phyloP scores from a whole-genome alignment of 2,329 filamentous ascomycete species.

The Sporothrix pseudoabietina region DNA sequence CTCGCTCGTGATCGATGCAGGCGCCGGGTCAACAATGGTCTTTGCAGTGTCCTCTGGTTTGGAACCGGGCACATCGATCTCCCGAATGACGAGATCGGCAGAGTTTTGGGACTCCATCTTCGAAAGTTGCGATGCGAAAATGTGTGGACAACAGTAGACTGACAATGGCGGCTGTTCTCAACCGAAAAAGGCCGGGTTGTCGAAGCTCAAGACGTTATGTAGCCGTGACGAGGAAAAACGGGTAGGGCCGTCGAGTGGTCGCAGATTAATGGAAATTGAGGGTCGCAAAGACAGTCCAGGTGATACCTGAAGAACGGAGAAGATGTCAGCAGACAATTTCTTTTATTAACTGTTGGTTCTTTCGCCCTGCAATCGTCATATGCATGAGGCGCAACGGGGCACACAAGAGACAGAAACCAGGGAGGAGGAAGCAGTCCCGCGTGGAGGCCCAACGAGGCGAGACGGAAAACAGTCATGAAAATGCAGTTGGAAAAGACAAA shows the following conservation, averaged over 20 bases:
- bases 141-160: neutral
- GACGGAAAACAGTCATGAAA: neutral
- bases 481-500: neutral
- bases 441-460: neutral
- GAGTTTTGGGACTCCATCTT: slow-evolving; percentile 38
- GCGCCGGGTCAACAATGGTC: slow-evolving; percentile 33
- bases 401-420: neutral
- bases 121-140: neutral
- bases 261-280: neutral
- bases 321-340: slow-evolving; percentile 18
- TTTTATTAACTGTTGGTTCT: neutral
- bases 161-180: neutral
- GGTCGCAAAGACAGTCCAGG: neutral
- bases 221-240: neutral
- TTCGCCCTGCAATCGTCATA: neutral
- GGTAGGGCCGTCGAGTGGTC: neutral
- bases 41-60: slow-evolving; percentile 37
- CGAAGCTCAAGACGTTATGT: neutral
- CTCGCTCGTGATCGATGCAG: slow-evolving; percentile 34
- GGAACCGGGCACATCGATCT: slow-evolving; percentile 34
- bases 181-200: neutral
- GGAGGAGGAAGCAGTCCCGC: neutral
- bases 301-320: neutral
- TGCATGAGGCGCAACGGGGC: neutral
- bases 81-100: slow-evolving; percentile 35